Evolutionary conservation across 345 rosid species (phyloP), one percentile per base, ranked within the genome.

Genomic region (Eutrema japonicum): DNA sequence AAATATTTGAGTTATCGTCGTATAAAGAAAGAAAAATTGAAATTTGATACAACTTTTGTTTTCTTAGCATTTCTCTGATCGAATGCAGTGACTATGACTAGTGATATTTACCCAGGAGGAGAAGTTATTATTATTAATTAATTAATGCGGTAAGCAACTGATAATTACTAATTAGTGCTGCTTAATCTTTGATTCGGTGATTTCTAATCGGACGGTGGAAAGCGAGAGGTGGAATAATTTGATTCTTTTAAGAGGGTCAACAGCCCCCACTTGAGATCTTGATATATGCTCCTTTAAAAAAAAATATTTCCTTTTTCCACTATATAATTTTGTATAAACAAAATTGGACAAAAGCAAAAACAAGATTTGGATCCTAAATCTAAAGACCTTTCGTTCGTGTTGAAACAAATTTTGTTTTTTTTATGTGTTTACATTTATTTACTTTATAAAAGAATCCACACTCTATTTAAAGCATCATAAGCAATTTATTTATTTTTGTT

Each of bases 161-260:
- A 59, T 75, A 32, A 16, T 16, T 16, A 16, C 16, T 18, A 18
- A 18, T 18, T 18, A 67, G 63, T 67, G 35, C 60, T 58, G 68
- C 56, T 60, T 75, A 75, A 59, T 75, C 56, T 75, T 68, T 75
- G 41, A 35, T 36, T 68, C 49, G 43, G 74, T 75, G 74, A 68
- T 68, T 59, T 75, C 63, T 68, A 51, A 51, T 75, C 78, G 49
- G 69, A 52, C 69, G 78, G 78, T 75, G 55, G 68, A 68, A 68
- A 68, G 68, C 22, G 68, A 66, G 30, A 55, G 3, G 53, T 66
- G 9, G 61, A 60, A 68, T 50, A 22, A 59, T 59, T 36, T 72
- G 66, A 64, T 73, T 60, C 73, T 55, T 69, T 77, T 50, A 45
- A 51, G 60, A 47, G 64, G 68, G 71, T 80, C 79, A 57, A 74